phyloP scores from a whole-genome alignment of 2,329 filamentous ascomycete genomes.

The Fusarium decemcellulare region DNA sequence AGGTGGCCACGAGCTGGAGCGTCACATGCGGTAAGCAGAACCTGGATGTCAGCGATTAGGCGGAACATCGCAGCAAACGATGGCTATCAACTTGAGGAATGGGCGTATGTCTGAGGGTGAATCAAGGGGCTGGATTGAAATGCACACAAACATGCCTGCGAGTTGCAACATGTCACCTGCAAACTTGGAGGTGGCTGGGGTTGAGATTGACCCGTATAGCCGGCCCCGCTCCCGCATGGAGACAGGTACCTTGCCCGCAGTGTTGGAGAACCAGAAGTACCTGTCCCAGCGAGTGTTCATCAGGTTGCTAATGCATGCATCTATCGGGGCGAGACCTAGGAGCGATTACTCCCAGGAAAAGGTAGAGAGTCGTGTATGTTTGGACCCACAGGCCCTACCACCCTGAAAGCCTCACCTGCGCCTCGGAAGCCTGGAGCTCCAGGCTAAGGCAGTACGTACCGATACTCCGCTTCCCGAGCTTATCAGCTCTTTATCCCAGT shows the following conservation, averaged over 20 bases:
- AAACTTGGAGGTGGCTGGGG: conserved; percentile 20
- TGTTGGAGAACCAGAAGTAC: background rate
- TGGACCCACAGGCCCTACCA: conserved; percentile 20
- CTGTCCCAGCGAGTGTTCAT: conserved; percentile 1
- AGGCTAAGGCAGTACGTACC: conserved; percentile 17
- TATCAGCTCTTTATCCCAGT: conserved; percentile 41
- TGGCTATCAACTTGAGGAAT: background rate
- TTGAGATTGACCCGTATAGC: conserved; percentile 4
- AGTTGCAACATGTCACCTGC: conserved; percentile 3
- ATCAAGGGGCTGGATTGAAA: background rate
- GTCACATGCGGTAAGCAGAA: background rate
- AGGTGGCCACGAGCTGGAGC: background rate
- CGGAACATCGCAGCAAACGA: background rate
- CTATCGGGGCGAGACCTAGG: conserved; percentile 18
- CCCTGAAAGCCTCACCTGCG: background rate
- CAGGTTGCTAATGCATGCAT: conserved; percentile 12
- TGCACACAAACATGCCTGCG: background rate
- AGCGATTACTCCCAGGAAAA: too few relatives aligned
- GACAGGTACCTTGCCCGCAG: conserved; percentile 3
- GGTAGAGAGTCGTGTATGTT: too few relatives aligned
- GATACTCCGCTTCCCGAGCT: conserved; percentile 28
- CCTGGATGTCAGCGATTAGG: background rate
- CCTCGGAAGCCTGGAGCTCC: conserved; percentile 3
- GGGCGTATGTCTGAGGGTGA: background rate
- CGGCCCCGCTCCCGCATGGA: conserved; percentile 11